Base-by-base conservation (phyloP, 345 rosid species). In the Kandelia obovata region DNA sequence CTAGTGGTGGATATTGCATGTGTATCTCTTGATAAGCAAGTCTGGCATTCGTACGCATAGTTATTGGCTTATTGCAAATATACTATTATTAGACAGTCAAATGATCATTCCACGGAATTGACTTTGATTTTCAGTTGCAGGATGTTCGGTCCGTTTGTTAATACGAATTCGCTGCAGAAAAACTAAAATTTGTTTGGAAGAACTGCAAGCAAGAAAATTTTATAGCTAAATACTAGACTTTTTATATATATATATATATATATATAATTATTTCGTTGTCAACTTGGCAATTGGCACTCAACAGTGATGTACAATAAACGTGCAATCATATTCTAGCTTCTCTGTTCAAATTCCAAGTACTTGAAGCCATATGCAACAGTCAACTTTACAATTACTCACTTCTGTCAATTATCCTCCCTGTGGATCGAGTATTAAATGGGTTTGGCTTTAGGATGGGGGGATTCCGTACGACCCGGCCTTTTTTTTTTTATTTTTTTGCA, bases 241-340 rank as follows among this genome's bases (percentile, higher is more conserved):
- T 8, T 52, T 17, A 21, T 21, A 21, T 21, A 21, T 21, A 21
- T 21, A 21, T 21, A 21, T 21, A 21, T 21, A 21, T 9, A 7
- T 51, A 1, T 16, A 34, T 9, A 73, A 26, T 20, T 71, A 63
- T 64, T 77, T 53, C 65, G 65, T 17, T 51, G 27, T 61, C 57
- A 67, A 63, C 57, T 69, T 69, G 73, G 63, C 67, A 61, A 64
- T 47, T 71, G 60, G 75, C 71, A 69, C 35, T 55, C 66, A 66
- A 64, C 46, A 56, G 76, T 76, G 73, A 79, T 58, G 17, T 67
- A 56, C 64, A 64, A 76, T 16, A 26, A 61, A 17, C 21, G 7
- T n/a, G n/a, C 61, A 11, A 56, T 66, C 25, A 47, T 4, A 2
- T 4, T 53, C 46, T 19, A 31, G 31, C 34, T 46, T 39, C 26